Evolutionary conservation across 1,139 yeast genomes (phyloP), one percentile per base, ranked within the genome.

Genomic region (Saccharomyces hybrid): DNA sequence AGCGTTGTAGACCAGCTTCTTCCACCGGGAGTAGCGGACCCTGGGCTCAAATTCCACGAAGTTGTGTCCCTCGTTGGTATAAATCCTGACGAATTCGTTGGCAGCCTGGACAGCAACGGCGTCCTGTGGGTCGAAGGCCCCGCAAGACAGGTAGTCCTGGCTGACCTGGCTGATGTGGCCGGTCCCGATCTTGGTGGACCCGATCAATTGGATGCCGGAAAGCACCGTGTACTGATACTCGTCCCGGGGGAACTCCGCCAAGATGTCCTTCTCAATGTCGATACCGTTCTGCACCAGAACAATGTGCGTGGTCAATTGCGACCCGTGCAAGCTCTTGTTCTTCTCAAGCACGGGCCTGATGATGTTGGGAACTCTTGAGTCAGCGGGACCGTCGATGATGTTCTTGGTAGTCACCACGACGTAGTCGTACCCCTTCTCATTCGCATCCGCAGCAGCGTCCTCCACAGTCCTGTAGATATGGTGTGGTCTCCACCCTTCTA

Each of bases 201-300:
- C 75, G 52, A 82, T 78, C 54, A 78, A 66, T 5, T 81, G 76
- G 13, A 82, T 82, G 6, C 84, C 86, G 56, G 82, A 76, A 13
- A 82, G 62, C 8, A 80, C 66, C 8, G 75, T 53, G 23, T 64
- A 54, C 30, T 64, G 57, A 38, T 56, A 61, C 11, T 53, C 61
- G 50, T 71, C 71, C 1, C 67, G 60, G 28, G 83, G 81, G 58
- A 72, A 80, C 47, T 66, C 64, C 20, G 49, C 27, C 41, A 75
- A 63, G 66, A 81, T 70, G 6, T 82, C 82, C 32, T 69, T 68
- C 58, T 81, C 86, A 52, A 82, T 78, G 48, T 77, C 83, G 52
- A 82, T 74, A 20, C 86, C 87, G 63, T 82, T 82, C 64, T 82
- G 86, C 52, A 81, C 69, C 61, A 82, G 70, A 1, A 82, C 70